Evolutionary conservation across 2,329 filamentous ascomycete genomes (phyloP).

Genomic region (Pseudogymnoascus sp.): DNA sequence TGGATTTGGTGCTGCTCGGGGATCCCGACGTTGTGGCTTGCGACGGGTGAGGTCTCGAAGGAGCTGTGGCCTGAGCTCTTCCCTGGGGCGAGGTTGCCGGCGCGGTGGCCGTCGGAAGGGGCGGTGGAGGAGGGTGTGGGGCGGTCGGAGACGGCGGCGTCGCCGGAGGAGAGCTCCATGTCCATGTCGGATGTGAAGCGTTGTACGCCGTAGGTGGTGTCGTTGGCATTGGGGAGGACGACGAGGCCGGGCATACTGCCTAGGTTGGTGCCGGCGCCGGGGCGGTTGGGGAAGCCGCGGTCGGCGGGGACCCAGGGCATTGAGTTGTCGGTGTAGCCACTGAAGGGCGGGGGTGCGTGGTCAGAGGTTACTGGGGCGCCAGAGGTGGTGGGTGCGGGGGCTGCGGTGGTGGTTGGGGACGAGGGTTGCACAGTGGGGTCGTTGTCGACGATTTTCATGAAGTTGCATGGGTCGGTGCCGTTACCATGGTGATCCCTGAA

Average conservation of each 20-base stretch:
- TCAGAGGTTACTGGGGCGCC: neutral
- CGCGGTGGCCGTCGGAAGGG: slow-evolving; percentile 33
- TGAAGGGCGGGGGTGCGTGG: neutral
- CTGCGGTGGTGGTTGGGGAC: neutral
- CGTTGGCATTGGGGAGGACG: neutral
- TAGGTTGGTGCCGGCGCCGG: neutral
- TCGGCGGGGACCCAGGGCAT: neutral
- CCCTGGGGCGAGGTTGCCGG: neutral
- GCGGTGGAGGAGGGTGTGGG: slow-evolving; percentile 53
- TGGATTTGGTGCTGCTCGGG: neutral
- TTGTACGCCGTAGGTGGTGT: slow-evolving; percentile 1
- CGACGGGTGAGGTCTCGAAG: slow-evolving; percentile 45
- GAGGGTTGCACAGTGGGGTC: slow-evolving; percentile 21
- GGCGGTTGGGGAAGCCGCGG: neutral
- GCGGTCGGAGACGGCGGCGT: slow-evolving; percentile 39
- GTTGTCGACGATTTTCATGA: slow-evolving; percentile 61
- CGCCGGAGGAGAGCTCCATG: slow-evolving; percentile 42
- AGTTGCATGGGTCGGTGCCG: slow-evolving; percentile 40
- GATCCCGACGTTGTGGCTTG: neutral
- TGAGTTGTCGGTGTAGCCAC: neutral
- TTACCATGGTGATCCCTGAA: slow-evolving; percentile 27
- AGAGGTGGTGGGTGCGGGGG: slow-evolving; percentile 15
- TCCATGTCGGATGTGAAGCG: slow-evolving; percentile 26
- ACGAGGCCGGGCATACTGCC: neutral
- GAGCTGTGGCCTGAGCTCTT: slow-evolving; percentile 30